These are phyloP conservation scores for Apium graveolens DNA, from an alignment of 129 eudicot genomes.

Conservation along the genomic window DNA sequence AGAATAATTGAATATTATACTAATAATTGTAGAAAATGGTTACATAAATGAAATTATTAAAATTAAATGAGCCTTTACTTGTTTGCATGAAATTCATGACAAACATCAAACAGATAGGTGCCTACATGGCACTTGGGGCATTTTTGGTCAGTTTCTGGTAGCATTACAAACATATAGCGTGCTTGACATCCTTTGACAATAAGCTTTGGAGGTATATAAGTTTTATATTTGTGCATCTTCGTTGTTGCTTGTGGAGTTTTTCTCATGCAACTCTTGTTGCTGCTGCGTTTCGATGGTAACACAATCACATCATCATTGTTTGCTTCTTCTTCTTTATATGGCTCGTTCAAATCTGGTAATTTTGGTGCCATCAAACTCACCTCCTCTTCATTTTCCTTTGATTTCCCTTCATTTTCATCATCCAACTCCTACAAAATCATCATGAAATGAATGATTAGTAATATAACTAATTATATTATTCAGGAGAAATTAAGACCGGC, in stretches of 20 bases:
- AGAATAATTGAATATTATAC: too few relatives aligned
- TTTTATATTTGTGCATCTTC: neutral
- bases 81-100: neutral
- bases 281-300: neutral
- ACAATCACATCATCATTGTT: neutral
- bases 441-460: neutral
- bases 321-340: neutral
- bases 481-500: too few relatives aligned
- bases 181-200: neutral
- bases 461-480: too few relatives aligned
- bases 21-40: neutral
- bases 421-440: neutral
- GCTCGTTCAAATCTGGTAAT: neutral
- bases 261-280: neutral
- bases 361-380: neutral
- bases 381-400: neutral
- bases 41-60: neutral
- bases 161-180: conserved; percentile 1
- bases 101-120: neutral
- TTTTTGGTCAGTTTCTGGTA: neutral
- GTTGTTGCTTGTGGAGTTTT: neutral
- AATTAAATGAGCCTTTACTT: neutral
- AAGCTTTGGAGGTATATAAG: neutral
- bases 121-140: neutral
- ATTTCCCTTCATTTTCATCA: neutral